A percentile compares a stretch with the other conserved stretches of the same genome.
Evolutionary conservation across 805 yeast genomes (phyloP).

Genomic region (Saccharomycopsis fodiens): DNA sequence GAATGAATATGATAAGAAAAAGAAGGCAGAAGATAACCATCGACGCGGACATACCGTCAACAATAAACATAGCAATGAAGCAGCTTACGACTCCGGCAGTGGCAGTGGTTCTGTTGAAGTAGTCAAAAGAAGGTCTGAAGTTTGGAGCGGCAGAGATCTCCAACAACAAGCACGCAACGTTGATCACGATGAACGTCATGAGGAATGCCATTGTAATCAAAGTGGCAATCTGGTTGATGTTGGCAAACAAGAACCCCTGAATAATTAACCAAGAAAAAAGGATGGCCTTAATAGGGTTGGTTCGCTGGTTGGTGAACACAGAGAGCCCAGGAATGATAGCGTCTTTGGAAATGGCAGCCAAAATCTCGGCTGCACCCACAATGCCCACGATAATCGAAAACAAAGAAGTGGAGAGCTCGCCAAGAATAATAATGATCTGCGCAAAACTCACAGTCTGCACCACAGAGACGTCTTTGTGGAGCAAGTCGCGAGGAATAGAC

Average conservation of each 20-base stretch:
- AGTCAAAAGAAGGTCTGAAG: slow-evolving; percentile 90
- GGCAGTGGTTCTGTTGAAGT: slow-evolving; percentile 79
- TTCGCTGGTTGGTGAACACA: slow-evolving; percentile 39
- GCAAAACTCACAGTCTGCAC: slow-evolving; percentile 74
- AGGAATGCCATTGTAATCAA: slow-evolving; percentile 95
- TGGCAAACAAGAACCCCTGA: slow-evolving; percentile 80
- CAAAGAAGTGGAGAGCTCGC: slow-evolving; percentile 87
- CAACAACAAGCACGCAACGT: slow-evolving; percentile 84
- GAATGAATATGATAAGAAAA: slow-evolving; percentile 68
- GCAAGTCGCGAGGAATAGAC: slow-evolving; percentile 70
- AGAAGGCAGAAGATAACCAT: slow-evolving; percentile 59
- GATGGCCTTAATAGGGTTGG: slow-evolving; percentile 61
- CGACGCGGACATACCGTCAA: slow-evolving; percentile 85
- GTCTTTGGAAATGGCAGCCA: slow-evolving; percentile 89
- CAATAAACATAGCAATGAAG: slow-evolving; percentile 83
- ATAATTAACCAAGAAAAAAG: slow-evolving; percentile 73
- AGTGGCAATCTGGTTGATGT: slow-evolving; percentile 89
- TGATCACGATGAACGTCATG: slow-evolving; percentile 92
- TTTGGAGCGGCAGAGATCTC: slow-evolving; percentile 95
- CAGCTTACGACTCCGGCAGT: slow-evolving; percentile 64
- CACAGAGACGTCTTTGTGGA: slow-evolving; percentile 74
- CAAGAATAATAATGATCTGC: slow-evolving; percentile 62
- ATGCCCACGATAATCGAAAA: slow-evolving; percentile 94
- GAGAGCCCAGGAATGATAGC: slow-evolving; percentile 74
- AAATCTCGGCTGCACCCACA: slow-evolving; percentile 87